Evolutionary conservation across 148 eudicot genomes (phyloP).

Genomic region (Polygonum maritimum): DNA sequence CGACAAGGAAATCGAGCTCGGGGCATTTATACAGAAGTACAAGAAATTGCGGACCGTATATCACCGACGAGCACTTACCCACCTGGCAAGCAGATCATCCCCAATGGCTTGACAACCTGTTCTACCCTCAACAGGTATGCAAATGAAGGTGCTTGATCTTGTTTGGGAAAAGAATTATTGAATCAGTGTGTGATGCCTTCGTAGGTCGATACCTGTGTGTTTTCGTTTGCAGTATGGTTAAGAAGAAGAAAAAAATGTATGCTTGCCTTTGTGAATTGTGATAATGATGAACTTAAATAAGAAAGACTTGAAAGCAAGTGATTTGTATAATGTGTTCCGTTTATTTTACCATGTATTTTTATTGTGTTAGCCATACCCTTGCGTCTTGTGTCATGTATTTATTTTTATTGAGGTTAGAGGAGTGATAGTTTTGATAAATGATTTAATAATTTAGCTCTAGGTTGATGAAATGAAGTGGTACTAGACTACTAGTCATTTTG

Average conservation of each 20-base stretch:
- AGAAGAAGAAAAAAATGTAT: neutral
- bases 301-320: neutral
- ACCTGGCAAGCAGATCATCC: slow-evolving; percentile 73
- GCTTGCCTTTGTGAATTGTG: neutral
- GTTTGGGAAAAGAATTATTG: neutral
- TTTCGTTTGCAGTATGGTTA: neutral
- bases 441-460: neutral
- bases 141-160: neutral
- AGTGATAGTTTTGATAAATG: too few species aligned
- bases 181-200: neutral
- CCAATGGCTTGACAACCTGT: slow-evolving; percentile 24
- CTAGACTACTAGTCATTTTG: neutral
- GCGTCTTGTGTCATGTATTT: too few species aligned
- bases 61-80: slow-evolving; percentile 66
- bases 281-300: neutral
- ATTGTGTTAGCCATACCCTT: neutral
- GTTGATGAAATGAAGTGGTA: neutral
- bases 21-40: slow-evolving; percentile 65
- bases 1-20: slow-evolving; percentile 62
- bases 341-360: neutral
- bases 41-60: slow-evolving; percentile 60
- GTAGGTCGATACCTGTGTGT: neutral
- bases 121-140: neutral
- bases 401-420: too few species aligned
- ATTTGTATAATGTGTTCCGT: neutral